phyloP scores from a whole-genome alignment of 192 early-diverging fungal genomes.

The Coemansia sp. region DNA sequence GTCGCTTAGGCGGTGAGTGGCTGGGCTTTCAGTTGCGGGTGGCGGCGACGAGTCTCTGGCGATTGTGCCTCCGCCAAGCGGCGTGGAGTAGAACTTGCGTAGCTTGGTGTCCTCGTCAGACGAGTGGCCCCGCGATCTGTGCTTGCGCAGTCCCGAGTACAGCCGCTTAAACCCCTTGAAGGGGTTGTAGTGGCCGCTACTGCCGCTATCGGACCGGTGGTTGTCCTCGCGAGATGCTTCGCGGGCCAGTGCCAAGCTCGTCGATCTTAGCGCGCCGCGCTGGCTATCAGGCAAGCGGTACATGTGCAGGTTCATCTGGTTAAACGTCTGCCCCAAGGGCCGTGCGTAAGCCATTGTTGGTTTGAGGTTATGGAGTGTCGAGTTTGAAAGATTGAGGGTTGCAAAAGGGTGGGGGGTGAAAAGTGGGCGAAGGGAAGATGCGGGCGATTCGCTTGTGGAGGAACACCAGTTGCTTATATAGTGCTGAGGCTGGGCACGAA shows the following conservation, averaged over 20 bases:
- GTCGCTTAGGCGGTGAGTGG: slow-evolving; percentile 23
- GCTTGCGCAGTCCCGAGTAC: slow-evolving; percentile 44
- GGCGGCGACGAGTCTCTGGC: not conserved
- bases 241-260: slow-evolving; percentile 44
- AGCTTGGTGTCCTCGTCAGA: slow-evolving; percentile 18
- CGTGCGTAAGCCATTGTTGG: slow-evolving; percentile 42
- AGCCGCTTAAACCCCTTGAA: slow-evolving; percentile 52
- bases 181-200: slow-evolving; percentile 34
- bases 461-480: not conserved
- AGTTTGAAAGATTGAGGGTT: not conserved
- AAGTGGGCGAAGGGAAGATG: not conserved
- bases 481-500: not conserved
- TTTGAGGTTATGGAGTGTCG: not conserved
- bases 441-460: not conserved
- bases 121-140: slow-evolving; percentile 14
- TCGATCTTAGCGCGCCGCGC: slow-evolving; percentile 47
- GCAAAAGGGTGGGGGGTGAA: not conserved
- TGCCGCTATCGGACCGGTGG: slow-evolving; percentile 11
- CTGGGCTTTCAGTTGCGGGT: not conserved
- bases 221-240: slow-evolving; percentile 38
- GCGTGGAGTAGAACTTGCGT: slow-evolving; percentile 51
- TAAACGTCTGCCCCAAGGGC: slow-evolving; percentile 53
- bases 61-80: slow-evolving; percentile 8
- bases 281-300: slow-evolving; percentile 52
- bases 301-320: slow-evolving; percentile 53